A percentile compares a stretch with the other conserved stretches of the same genome.
phyloP scores from a whole-genome alignment of 2,329 filamentous ascomycete genomes.

The Thermothelomyces thermophilus region DNA sequence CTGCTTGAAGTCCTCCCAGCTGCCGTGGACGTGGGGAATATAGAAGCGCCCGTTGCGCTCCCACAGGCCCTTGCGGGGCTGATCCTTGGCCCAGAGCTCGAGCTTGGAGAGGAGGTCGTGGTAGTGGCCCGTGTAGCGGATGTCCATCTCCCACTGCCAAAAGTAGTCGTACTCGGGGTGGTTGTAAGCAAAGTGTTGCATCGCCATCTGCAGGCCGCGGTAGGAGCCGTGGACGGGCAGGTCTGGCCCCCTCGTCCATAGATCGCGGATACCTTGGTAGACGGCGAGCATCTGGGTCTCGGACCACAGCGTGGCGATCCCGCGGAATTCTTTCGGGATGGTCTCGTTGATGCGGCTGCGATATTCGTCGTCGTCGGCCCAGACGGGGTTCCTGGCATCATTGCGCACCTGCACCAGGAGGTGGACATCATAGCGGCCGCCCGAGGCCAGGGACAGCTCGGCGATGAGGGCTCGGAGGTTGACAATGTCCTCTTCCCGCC shows the following conservation, averaged over 20 bases:
- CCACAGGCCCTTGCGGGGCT: slow-evolving; percentile 76
- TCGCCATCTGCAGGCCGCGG: slow-evolving; percentile 85
- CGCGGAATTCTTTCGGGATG: slow-evolving; percentile 77
- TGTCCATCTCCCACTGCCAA: slow-evolving; percentile 96
- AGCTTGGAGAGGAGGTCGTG: slow-evolving; percentile 67
- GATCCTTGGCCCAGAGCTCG: slow-evolving; percentile 60
- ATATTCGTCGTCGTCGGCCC: slow-evolving; percentile 67
- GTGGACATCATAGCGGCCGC: slow-evolving; percentile 81
- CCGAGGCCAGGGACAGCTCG: slow-evolving; percentile 72
- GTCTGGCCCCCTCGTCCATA: slow-evolving; percentile 57
- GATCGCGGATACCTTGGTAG: slow-evolving; percentile 81
- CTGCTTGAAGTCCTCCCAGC: slow-evolving; percentile 72
- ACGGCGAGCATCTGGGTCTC: slow-evolving; percentile 87
- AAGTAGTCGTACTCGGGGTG: slow-evolving; percentile 87
- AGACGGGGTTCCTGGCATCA: slow-evolving; percentile 67
- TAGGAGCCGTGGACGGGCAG: slow-evolving; percentile 88
- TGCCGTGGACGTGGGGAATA: slow-evolving; percentile 66
- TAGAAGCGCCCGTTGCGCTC: slow-evolving; percentile 75
- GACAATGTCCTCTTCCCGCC: slow-evolving; percentile 72
- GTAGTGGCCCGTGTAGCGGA: slow-evolving; percentile 83
- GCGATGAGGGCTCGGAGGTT: slow-evolving; percentile 78
- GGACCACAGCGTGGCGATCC: slow-evolving; percentile 86
- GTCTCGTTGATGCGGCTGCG: slow-evolving; percentile 58
- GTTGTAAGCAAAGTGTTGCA: slow-evolving; percentile 84
- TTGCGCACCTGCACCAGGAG: slow-evolving; percentile 78